Base-by-base conservation (phyloP, 2,329 filamentous ascomycete species). In the Rachicladosporium sp. region DNA sequence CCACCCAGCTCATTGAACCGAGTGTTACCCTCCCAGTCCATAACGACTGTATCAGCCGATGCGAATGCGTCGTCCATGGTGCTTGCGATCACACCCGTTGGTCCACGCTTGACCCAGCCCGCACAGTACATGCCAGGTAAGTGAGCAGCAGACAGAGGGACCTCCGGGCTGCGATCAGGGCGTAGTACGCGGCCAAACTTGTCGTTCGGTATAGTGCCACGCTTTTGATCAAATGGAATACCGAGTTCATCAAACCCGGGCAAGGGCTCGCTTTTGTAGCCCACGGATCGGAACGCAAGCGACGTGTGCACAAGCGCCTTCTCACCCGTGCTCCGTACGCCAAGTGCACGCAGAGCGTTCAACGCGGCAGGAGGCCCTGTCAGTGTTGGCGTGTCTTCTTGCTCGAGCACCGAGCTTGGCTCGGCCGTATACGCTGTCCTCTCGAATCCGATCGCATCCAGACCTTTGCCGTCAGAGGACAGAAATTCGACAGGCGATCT, bases 51-150 rank as follows among this genome's bases (percentile, higher is more conserved):
- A 56, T 95, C 88, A 1, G 79, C 91, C 1, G 87, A 94, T 6
- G 75, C 73, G 53, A 96, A 98, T 0, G 91, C 89, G 58, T 98
- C 91, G 43, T 82, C 76, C 86, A 98, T 93, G 0, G 91, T 98
- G 23, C 81, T 87, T 1, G 89, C 89, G 58, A 98, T 98, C 3
- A 96, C 88, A 2, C 91, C 91, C 0, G 87, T 95, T 0, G 91
- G 89, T 0, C 91, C 91, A 29, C 82, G 76, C 65, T 96, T 96
- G 7, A 95, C 87, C 91, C 91, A 98, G 0, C 91, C 91, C 10
- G 89, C 83, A 48, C 87, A 93, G 63, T 98, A 98, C 21, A 94
- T 61, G 0, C 89, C 86, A 0, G 80, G 76, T 0, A 82, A 53
- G 58, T 74, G 55, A 48, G 66, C 53, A 45, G 70, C 62, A 48